Base-by-base conservation (phyloP, 176 grass and related monocot genomes). In the Zoysia pacifica region DNA sequence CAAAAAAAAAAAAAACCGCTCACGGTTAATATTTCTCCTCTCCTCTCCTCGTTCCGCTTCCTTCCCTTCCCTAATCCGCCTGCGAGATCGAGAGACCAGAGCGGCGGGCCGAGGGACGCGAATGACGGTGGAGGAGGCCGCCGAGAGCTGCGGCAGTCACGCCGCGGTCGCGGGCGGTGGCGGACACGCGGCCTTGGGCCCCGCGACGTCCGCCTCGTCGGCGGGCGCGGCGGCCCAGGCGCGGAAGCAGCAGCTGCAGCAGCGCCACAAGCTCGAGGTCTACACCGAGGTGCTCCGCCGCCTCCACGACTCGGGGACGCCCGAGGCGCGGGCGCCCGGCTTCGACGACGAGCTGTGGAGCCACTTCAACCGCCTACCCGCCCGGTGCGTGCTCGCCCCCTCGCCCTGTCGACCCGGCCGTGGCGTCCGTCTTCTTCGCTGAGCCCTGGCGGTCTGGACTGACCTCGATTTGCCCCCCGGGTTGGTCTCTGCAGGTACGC, bases 311-410 rank as follows among this genome's bases (percentile, higher is more conserved):
- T 72, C 75, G 5, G 85, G 48, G 39, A 50, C 48, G 20, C 65
- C 85, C 70, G 86, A 93, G 67, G 78, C 65, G 38, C 81, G 37
- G 43, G 53, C 53, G n/a, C 62, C 71, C 54, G 72, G 86, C 1
- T 94, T 94, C 67, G 91, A 94, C 42, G 88, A 91, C 62, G 83
- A 77, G 61, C 86, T 94, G 52, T 94, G 91, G 91, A 81, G 60
- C 52, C 91, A 94, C 79, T 94, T 94, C 88, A 88, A 94, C 78
- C 88, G 91, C 49, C 91, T 94, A 3, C 91, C 91, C 8, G 88
- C 88, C 3, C 88, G 91, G 91, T 94, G 28, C 76, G n/a, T 44
- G 6, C 16, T 49, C 5, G n/a, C 37, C 18, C 28, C 35, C 15
- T 20, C 44, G 2, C 4, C 48, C 75, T 55, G 52, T 55, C 13